Base-by-base conservation (phyloP, 2,329 filamentous ascomycete species). In the Fusarium sp. region DNA sequence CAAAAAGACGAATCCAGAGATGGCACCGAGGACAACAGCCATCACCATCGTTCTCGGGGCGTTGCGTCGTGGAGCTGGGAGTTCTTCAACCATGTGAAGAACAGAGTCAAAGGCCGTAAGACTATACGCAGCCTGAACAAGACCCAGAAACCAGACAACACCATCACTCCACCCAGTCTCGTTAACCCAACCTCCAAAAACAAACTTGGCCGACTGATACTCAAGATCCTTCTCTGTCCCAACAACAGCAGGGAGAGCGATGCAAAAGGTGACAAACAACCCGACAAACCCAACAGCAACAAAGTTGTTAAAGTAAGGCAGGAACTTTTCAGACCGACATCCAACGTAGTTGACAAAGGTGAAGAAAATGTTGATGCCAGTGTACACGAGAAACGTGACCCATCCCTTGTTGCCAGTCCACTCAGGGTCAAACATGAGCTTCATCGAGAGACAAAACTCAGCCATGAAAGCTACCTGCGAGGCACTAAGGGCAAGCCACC, bases 71-170 rank as follows among this genome's bases (percentile, higher is more conserved):
- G 88, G 88, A 3, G 84, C 81, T 0, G 88, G 88, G 0, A 90
- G 87, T 75, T 90, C 88, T 64, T 90, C 88, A 2, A 88, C 85
- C 85, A 90, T 87, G 73, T 90, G 88, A 54, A 90, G 87, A 40
- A 89, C 88, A 0, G 88, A 87, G 75, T 90, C 88, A 66, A 90
- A 90, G 0, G 88, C 88, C 6, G 75, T 76, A 0, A 77, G 14
- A 4, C 86, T 87, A 66, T 90, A 90, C 0, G 88, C 88, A 4
- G 87, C 85, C 71, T 90, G 89, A 0, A 90, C 84, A 1, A 90
- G 84, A 1, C 88, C 88, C 0, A 86, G 84, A 69, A 90, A 90
- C 87, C 88, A 90, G 14, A 85, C 84, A 0, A 90, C 85, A 0
- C 87, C 88, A 35, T 88, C 83, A 3, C 80, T 76, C 88, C 88